These are phyloP conservation scores for Eutrema yunnanense DNA, from an alignment of 345 rosid species.

Conservation along the genomic window DNA sequence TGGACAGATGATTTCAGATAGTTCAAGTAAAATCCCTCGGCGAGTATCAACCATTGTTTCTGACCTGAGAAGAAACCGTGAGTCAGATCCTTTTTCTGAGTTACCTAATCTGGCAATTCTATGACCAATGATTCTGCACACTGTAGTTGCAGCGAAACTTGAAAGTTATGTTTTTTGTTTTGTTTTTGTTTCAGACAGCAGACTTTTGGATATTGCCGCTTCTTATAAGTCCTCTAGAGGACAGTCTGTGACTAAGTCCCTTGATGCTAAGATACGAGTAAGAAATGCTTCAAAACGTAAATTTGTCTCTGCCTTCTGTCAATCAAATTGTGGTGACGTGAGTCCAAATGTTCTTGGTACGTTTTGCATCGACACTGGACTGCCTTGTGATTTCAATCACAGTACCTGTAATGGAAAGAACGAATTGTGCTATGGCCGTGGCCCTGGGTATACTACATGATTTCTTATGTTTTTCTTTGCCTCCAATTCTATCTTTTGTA, in stretches of 20 bases:
- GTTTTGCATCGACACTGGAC: constrained; percentile 81
- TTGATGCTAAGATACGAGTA: constrained; percentile 54
- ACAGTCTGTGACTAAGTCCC: constrained; percentile 35
- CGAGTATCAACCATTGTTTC: constrained; percentile 57
- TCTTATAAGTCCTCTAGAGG: constrained; percentile 54
- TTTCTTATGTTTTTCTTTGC: constrained; percentile 40
- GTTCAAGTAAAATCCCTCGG: constrained; percentile 40
- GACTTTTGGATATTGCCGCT: constrained; percentile 68
- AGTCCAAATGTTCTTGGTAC: constrained; percentile 95
- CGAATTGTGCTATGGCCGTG: constrained; percentile 85
- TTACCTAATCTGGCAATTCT: background rate
- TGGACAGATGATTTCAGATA: constrained; percentile 45
- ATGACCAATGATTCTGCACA: background rate
- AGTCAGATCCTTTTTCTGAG: constrained; percentile 17
- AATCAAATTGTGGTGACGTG: constrained; percentile 95
- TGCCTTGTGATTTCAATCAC: constrained; percentile 97
- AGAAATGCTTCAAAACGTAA: constrained; percentile 53
- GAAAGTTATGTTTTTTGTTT: background rate
- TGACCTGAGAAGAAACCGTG: constrained; percentile 39
- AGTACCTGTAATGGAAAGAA: constrained; percentile 94
- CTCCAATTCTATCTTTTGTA: constrained; percentile 16
- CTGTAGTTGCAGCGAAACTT: constrained; percentile 5
- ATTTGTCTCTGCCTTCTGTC: constrained; percentile 96
- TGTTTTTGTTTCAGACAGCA: constrained; percentile 30
- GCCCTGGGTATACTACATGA: constrained; percentile 66